Percentiles rank a stretch among this genome's conserved stretches.
phyloP scores from a whole-genome alignment of 257 asterid species.

The Penstemon davidsonii region DNA sequence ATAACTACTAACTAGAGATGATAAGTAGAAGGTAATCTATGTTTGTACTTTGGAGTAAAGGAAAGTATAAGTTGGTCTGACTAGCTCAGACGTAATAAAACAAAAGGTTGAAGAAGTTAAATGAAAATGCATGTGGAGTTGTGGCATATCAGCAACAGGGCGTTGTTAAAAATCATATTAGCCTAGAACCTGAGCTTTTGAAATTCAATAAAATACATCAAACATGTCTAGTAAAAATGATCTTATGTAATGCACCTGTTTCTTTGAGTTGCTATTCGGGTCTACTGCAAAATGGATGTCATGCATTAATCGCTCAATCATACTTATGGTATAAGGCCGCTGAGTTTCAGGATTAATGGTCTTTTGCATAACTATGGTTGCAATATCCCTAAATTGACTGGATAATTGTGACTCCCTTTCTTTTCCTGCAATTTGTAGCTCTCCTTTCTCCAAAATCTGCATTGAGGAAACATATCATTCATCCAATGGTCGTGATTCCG shows the following conservation, averaged over 20 bases:
- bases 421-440: slow-evolving; percentile 96
- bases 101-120: neutral
- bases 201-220: neutral
- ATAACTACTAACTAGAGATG: neutral
- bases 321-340: slow-evolving; percentile 90
- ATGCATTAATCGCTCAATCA: slow-evolving; percentile 96
- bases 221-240: neutral
- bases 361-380: slow-evolving; percentile 92
- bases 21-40: neutral
- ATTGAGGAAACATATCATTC: slow-evolving; percentile 15
- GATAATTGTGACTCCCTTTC: slow-evolving; percentile 92
- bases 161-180: neutral
- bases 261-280: slow-evolving; percentile 90
- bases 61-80: neutral
- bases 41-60: neutral
- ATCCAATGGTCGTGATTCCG: slow-evolving; percentile 4
- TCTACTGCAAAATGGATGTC: slow-evolving; percentile 94
- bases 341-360: slow-evolving; percentile 88
- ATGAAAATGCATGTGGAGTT: neutral
- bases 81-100: neutral
- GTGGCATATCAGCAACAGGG: slow-evolving; percentile 3
- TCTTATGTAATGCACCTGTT: slow-evolving; percentile 54
- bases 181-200: neutral
- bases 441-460: slow-evolving; percentile 97
- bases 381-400: slow-evolving; percentile 91